Conservation (phyloP, 2,329 filamentous ascomycete species). For the Colletotrichum somersetense region DNA sequence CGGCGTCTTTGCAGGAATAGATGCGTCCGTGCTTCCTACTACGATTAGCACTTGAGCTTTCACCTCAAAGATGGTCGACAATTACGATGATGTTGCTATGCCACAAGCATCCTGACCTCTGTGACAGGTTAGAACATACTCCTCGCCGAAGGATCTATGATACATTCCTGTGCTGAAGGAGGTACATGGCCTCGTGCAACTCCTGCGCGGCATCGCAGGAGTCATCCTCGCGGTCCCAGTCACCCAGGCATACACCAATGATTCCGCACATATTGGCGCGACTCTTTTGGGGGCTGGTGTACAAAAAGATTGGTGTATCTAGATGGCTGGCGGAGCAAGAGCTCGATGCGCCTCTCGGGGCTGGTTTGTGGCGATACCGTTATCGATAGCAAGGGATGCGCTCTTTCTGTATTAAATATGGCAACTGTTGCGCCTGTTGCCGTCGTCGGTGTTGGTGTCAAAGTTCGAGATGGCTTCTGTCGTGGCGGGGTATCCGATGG, state of each 20-base stretch:
- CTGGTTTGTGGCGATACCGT: background rate
- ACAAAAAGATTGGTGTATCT: background rate
- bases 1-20: constrained; percentile 91
- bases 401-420: background rate
- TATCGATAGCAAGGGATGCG: background rate
- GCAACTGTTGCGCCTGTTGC: background rate
- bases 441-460: constrained; percentile 6
- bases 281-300: background rate
- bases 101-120: constrained; percentile 89
- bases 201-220: constrained; percentile 67
- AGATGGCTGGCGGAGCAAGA: background rate
- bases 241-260: constrained; percentile 30
- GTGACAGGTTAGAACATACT: constrained; percentile 53
- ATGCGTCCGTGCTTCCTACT: constrained; percentile 70
- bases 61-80: background rate
- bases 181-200: constrained; percentile 79
- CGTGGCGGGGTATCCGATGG: constrained; percentile 31
- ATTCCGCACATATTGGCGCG: constrained; percentile 36
- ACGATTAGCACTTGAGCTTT: background rate
- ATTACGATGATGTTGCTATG: constrained; percentile 66
- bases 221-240: constrained; percentile 27
- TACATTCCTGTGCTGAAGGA: constrained; percentile 65
- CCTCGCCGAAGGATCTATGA: constrained; percentile 46
- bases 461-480: constrained; percentile 30
- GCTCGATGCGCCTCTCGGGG: background rate